Evolutionary conservation across 208 protist genomes (phyloP).

Genomic region (Porcisia hertigi): DNA sequence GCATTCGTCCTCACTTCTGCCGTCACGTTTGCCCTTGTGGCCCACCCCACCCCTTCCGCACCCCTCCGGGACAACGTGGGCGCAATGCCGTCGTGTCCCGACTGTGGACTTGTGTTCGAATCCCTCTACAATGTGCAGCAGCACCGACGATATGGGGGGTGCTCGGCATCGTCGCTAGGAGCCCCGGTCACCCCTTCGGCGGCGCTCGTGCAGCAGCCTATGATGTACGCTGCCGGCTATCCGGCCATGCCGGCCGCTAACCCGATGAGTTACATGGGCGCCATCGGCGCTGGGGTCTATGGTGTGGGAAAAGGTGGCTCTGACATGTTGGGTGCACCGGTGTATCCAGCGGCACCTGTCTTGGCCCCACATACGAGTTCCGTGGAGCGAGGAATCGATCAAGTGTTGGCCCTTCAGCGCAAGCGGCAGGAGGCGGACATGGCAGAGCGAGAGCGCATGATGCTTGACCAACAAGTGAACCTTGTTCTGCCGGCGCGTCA

Average conservation of each 20-base stretch:
- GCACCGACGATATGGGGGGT: conserved; percentile 31
- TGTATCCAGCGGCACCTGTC: neutral
- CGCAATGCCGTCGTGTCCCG: conserved; percentile 46
- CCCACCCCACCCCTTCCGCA: neutral
- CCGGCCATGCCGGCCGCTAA: neutral
- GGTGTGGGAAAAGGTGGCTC: neutral
- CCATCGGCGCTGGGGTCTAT: neutral
- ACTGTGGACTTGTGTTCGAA: conserved; percentile 54
- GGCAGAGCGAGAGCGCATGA: conserved; percentile 26
- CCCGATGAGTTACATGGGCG: neutral
- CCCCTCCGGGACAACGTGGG: neutral
- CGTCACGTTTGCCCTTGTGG: neutral
- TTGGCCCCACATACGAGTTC: conserved; percentile 9
- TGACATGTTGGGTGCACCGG: conserved; percentile 6
- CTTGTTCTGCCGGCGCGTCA: conserved; percentile 43
- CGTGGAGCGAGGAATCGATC: conserved; percentile 32
- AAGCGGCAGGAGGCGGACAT: conserved; percentile 33
- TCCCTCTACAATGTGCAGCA: conserved; percentile 34
- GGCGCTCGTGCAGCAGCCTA: neutral
- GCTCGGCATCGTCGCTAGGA: neutral
- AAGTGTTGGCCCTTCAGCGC: conserved; percentile 36
- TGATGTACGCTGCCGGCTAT: neutral
- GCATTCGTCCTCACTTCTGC: neutral
- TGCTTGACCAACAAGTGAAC: conserved; percentile 53
- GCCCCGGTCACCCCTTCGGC: neutral